Evolutionary conservation across 2,329 filamentous ascomycete species (phyloP).

Genomic region (Penicillium sp.): DNA sequence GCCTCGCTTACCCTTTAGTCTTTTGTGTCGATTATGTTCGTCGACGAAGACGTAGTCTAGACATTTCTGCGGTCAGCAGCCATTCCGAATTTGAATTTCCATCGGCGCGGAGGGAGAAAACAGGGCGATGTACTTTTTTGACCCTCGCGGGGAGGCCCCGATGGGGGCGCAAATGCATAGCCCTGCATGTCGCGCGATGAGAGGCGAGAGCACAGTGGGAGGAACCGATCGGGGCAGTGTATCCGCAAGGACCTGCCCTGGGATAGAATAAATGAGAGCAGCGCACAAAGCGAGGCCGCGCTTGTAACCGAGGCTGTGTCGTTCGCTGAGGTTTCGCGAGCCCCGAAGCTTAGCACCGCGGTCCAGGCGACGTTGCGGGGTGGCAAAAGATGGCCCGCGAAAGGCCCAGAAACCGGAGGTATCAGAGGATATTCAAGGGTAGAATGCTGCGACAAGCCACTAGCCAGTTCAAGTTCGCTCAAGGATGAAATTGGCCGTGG

Average conservation of each 20-base stretch:
- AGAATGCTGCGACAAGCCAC: background rate
- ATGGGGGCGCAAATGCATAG: conserved; percentile 71
- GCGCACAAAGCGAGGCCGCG: background rate
- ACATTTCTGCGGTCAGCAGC: conserved; percentile 10
- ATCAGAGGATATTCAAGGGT: background rate
- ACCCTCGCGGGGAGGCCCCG: conserved; percentile 66
- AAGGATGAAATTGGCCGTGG: background rate
- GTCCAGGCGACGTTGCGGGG: background rate
- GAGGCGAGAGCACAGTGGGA: background rate
- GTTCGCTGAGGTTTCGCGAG: background rate
- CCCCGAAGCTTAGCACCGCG: background rate
- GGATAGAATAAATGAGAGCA: conserved; percentile 1
- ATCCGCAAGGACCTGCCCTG: conserved; percentile 21
- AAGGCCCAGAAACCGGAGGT: background rate
- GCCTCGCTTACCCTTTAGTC: conserved; percentile 72
- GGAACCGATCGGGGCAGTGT: background rate
- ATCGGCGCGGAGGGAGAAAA: background rate
- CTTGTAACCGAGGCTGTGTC: background rate
- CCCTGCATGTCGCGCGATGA: conserved; percentile 56
- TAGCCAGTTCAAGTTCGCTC: background rate
- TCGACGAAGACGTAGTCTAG: conserved; percentile 98
- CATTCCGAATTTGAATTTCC: background rate
- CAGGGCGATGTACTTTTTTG: conserved; percentile 70
- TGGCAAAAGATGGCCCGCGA: background rate
- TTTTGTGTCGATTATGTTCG: conserved; percentile 96